Evolutionary conservation across 129 eudicot species (phyloP).

Genomic region (Deinandra increscens): DNA sequence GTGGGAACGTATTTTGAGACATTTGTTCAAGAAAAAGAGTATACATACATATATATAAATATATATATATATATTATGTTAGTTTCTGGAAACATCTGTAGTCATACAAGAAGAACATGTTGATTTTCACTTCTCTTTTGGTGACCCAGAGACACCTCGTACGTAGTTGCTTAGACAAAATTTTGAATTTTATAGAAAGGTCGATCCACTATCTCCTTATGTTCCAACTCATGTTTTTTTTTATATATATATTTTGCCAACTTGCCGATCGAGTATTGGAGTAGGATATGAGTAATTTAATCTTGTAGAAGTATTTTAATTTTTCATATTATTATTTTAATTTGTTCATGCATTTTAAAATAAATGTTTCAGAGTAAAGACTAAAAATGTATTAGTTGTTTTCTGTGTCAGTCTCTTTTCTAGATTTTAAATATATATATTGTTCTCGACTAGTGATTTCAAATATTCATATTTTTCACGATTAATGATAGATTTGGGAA

Average conservation of each 20-base stretch:
- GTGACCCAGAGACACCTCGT: not conserved
- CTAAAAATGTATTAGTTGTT: not conserved
- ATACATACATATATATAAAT: too few relatives aligned
- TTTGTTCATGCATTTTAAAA: not conserved
- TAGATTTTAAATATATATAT: too few relatives aligned
- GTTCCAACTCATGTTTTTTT: too few relatives aligned
- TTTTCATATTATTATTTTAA: not conserved
- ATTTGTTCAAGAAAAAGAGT: too few relatives aligned
- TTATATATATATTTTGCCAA: not conserved
- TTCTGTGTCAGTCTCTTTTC: not conserved
- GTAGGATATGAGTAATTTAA: not conserved
- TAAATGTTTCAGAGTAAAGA: not conserved
- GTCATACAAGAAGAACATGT: not conserved
- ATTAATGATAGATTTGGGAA: too few relatives aligned
- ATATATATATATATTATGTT: too few relatives aligned
- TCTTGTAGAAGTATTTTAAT: not conserved
- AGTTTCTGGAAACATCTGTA: not conserved
- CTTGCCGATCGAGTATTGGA: not conserved
- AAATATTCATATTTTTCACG: too few relatives aligned
- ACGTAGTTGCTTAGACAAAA: conserved; percentile 18
- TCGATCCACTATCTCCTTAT: conserved; percentile 5
- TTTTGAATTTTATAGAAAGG: not conserved
- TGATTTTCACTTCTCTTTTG: conserved; percentile 1
- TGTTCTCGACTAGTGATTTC: too few relatives aligned
- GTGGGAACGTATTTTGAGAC: conserved; percentile 2